phyloP scores from a whole-genome alignment of 768 basidiomycete genomes.

The Amanita thiersii region DNA sequence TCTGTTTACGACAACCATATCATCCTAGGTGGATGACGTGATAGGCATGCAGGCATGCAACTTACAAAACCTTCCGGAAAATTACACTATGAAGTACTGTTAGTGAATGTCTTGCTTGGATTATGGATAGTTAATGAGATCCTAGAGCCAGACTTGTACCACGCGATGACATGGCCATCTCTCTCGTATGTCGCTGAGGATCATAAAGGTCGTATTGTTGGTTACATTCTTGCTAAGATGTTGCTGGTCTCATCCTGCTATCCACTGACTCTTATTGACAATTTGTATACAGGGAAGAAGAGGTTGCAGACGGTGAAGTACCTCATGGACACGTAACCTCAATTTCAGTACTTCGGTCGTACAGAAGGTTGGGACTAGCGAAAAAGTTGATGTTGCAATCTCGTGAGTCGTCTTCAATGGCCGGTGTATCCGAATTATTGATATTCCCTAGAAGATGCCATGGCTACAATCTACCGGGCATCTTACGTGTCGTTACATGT shows the following conservation, averaged over 20 bases:
- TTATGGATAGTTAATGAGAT: too few relatives aligned
- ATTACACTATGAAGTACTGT: slow-evolving; percentile 85
- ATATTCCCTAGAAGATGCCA: slow-evolving; percentile 77
- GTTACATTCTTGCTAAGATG: slow-evolving; percentile 97
- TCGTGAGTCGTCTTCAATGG: slow-evolving; percentile 44
- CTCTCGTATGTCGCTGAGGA: slow-evolving; percentile 94
- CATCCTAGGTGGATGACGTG: slow-evolving; percentile 71
- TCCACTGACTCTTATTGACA: background rate
- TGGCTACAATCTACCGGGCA: slow-evolving; percentile 81
- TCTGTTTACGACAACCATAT: slow-evolving; percentile 1
- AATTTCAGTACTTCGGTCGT: slow-evolving; percentile 87
- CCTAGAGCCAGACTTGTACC: slow-evolving; percentile 69
- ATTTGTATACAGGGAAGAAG: slow-evolving; percentile 54
- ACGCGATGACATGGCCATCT: slow-evolving; percentile 91
- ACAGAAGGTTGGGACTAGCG: slow-evolving; percentile 85
- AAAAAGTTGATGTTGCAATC: slow-evolving; percentile 94
- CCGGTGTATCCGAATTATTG: background rate
- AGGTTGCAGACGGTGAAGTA: slow-evolving; percentile 50
- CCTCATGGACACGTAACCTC: slow-evolving; percentile 95
- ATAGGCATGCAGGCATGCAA: slow-evolving; percentile 96
- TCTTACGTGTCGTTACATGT: slow-evolving; percentile 90
- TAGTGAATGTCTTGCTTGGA: slow-evolving; percentile 17
- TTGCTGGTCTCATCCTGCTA: slow-evolving; percentile 21
- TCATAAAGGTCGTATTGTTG: slow-evolving; percentile 83
- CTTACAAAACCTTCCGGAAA: slow-evolving; percentile 90